Evolutionary conservation across 345 rosid species (phyloP), one percentile per base, ranked within the genome.

Genomic region (Physaria fendleri): DNA sequence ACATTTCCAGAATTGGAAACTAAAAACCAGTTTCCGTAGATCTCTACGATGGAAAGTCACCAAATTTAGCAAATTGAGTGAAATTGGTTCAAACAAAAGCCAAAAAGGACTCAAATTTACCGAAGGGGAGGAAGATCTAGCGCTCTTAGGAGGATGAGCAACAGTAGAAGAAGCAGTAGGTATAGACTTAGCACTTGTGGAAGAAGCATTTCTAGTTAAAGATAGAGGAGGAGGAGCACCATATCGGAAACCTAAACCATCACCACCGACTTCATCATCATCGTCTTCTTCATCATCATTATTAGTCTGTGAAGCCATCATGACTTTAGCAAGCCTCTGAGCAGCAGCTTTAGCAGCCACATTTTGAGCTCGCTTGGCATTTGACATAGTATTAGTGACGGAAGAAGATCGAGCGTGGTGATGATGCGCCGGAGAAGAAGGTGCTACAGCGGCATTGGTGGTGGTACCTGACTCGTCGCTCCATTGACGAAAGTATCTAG

Each of bases 221-320:
- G 97, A 75, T 4, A 84, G 69, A 21, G 95, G 91, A 44, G 96
- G 93, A 71, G 89, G 94, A 47, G 85, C 95, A 40, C 84, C 82
- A 68, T 86, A 93, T 10, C 94, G 85, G 75, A 89, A 89, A 30
- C 81, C 91, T 63, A 85, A 83, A 59, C 87, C 95, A 55, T 78
- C 93, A 30, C 50, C 62, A 35, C 73, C 73, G 65, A 67, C 37
- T 6, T 18, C 57, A 28, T 43, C 85, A 4, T 73, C 83, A 13
- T 77, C 78, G 1, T 72, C 87, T 3, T 88, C 97, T 28, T 84
- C 95, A 11, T 82, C 95, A 17, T 82, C 95, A 25, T 81, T 90
- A 23, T 88, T 74, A 6, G 97, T 82, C 73, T 90, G 97, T 29
- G 99, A 94, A 56, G 97, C 99, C 99, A 94, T 94, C 99, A 94